phyloP scores from a whole-genome alignment of 208 protist species.

The Angomonas ambiguus region DNA sequence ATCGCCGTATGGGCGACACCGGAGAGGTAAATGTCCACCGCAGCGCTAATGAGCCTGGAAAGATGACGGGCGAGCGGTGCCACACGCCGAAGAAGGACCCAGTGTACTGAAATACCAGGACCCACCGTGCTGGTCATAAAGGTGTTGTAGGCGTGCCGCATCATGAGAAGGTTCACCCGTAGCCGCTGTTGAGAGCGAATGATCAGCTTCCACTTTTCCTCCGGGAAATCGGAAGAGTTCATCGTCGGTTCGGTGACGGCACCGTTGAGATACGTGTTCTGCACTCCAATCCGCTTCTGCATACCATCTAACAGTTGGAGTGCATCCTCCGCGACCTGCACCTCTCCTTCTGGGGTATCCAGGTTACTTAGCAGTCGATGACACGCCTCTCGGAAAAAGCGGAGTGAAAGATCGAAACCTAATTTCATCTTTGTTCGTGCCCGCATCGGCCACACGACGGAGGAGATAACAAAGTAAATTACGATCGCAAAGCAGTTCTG shows the following conservation, averaged over 20 bases:
- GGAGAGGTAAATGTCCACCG: constrained; percentile 74
- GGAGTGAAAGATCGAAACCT: constrained; percentile 61
- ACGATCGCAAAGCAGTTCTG: constrained; percentile 88
- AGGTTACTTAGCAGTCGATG: constrained; percentile 73
- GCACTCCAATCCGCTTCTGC: constrained; percentile 47
- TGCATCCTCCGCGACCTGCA: constrained; percentile 44
- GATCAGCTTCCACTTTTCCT: constrained; percentile 52
- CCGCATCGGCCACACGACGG: constrained; percentile 77
- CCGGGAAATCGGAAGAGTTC: constrained; percentile 73
- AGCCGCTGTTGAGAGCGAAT: constrained; percentile 58
- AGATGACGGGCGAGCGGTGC: constrained; percentile 55
- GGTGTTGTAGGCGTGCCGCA: constrained; percentile 74
- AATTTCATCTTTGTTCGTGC: constrained; percentile 61
- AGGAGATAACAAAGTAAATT: constrained; percentile 81
- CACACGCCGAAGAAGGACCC: constrained; percentile 81
- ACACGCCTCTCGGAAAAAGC: constrained; percentile 63
- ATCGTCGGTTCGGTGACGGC: constrained; percentile 70
- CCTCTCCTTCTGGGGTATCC: constrained; percentile 71
- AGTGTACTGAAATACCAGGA: constrained; percentile 69
- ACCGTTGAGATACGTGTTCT: constrained; percentile 41
- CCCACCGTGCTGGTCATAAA: constrained; percentile 73
- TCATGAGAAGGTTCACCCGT: constrained; percentile 61
- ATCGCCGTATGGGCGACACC: constrained; percentile 53
- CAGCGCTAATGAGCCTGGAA: constrained; percentile 62
- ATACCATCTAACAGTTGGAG: constrained; percentile 47